Base-by-base conservation (phyloP, 2,329 filamentous ascomycete species). In the Elsinoe batatas region DNA sequence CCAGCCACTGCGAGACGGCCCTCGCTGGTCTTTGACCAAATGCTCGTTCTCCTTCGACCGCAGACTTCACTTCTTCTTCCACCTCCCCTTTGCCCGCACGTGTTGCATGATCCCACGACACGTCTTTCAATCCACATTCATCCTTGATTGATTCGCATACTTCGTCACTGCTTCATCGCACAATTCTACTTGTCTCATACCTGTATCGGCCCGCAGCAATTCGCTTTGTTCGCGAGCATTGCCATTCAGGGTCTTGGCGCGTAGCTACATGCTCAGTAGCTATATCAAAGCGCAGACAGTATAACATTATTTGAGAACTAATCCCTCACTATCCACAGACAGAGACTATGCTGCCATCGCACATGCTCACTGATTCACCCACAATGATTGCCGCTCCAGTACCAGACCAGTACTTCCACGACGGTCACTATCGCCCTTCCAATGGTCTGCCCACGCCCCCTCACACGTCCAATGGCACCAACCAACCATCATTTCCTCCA, bases 301-400 rank as follows among this genome's bases (percentile, higher is more conserved):
- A 33, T 56, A 38, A 37, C 20, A 50, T 35, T 20, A 12, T 12
- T 49, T 47, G 33, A 30, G 20, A 44, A 38, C 38, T 53, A 53
- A 36, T 33, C 15, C 30, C 53, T 47, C 57, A 54, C 56, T 58
- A 36, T 54, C 56, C 20, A 38, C 55, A 58, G 53, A 58, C 57
- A 58, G 54, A 55, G 26, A 54, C 18, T 38, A 55, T 55, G 53
- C 40, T 47, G 55, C 47, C 32, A 20, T 42, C 35, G 35, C 32
- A 73, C 66, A 75, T 75, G 65, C 74, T 71, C 64, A 68, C 71
- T 58, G 74, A 73, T 37, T 72, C 73, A 54, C 73, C 74, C 42
- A 74, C 72, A 36, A 70, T 76, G 57, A 70, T 74, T 60, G 68
- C 76, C 58, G 72, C 71, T 17, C 69, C 73, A 49, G 64, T 53